Evolutionary conservation across 805 yeast genomes (phyloP), one percentile per base, ranked within the genome.

Genomic region (Yarrowia sp.): DNA sequence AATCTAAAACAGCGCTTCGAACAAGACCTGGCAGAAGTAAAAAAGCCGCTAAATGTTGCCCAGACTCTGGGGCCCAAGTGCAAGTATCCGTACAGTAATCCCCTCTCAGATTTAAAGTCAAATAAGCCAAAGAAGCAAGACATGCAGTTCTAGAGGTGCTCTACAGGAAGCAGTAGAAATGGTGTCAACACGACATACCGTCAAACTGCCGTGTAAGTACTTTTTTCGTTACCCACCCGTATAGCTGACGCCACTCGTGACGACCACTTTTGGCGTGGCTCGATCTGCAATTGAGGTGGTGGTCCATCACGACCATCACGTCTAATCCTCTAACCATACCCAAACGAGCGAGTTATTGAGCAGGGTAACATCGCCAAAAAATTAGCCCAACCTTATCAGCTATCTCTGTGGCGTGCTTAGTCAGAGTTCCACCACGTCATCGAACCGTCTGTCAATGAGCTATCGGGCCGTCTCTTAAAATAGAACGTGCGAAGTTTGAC

Each of bases 1-100:
- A 56, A 56, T 56, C 36, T 56, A 56, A 53, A 16, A 22, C 43
- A 7, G 10, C 16, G 26, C 38, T 9, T 2, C 9, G 42, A 50
- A 48, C 36, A 50, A 50, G 41, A 35, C 40, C 32, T 14, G 10
- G 40, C 11, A 15, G 52, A 49, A 49, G 38, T 49, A 14, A 15
- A 49, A 53, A 19, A 4, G n/a, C 35, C 59, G 59, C 59, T 53
- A 53, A 53, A 15, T 53, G 45, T 53, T 53, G 59, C 59, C 59
- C 8, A 26, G 32, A 26, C 32, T 26, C 32, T 26, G 32, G 32
- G 19, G 32, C 32, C 7, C 32, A 5, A 5, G 32, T 26, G 7
- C 32, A 5, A 26, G 19, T 19, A 19, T 19, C 19, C 32, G 32
- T 26, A 26, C 32, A 26, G 32, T 26, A 26, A 26, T 26, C 32